Base-by-base conservation (phyloP, 2,329 filamentous ascomycete species). In the Boeremia exigua region DNA sequence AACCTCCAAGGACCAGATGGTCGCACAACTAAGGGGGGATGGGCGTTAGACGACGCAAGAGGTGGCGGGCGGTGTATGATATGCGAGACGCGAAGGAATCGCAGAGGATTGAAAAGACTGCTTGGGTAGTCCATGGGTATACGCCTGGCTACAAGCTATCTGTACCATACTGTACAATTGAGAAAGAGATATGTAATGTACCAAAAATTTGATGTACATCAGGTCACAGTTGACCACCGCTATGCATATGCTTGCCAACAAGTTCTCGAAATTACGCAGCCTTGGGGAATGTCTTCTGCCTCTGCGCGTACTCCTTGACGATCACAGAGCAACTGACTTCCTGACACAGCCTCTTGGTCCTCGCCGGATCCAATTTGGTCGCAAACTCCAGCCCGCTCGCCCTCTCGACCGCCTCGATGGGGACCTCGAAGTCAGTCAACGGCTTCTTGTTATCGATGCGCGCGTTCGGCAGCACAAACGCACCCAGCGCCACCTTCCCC, bases 381-480 rank as follows among this genome's bases (percentile, higher is more conserved):
- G 91, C 91, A 77, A 99, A 99, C 74, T 97, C 92, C 68, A 99
- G 79, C 4, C 95, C 95, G 63, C 90, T 93, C 2, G 95, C 94
- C 61, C 92, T 84, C 84, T 99, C 95, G 32, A 99, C 87, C 9
- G 88, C 90, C 81, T 98, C 94, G 33, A 99, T 74, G 0, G 95
- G 94, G 25, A 98, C 95, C 81, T 98, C 94, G 70, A 99, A 99
- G 72, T 97, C 92, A 47, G 85, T 82, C 65, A 99, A 81, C 45
- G 90, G 91, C 80, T 95, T 97, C 58, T 87, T 83, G 76, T 96
- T 99, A 33, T 89, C 82, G 66, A 99, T 99, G 15, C 80, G 82
- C 2, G 92, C 92, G 75, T 99, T 99, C 14, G 95, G 95, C 67
- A 99, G 82, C 48, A 99, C 94, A 71, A 99, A 99, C 7, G 95